Percentiles rank a stretch among this genome's conserved stretches.
Conservation (phyloP, 805 yeast species). For the Metschnikowia gruessii region DNA sequence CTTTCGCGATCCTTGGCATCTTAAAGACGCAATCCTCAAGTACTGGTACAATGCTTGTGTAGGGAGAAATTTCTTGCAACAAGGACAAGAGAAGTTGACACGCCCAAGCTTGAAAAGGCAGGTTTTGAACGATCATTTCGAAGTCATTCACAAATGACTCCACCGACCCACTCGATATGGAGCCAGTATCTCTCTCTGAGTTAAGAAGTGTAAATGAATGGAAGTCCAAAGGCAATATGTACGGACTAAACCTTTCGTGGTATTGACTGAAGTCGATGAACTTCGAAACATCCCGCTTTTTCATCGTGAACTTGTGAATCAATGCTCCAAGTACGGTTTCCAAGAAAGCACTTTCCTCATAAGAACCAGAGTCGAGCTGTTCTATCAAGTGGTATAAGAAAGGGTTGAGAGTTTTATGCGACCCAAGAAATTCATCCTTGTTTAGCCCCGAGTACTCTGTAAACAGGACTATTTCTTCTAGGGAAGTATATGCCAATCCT, state of each 20-base stretch:
- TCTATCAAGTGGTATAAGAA: slow-evolving; percentile 19
- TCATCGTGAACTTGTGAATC: slow-evolving; percentile 25
- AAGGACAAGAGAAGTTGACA: slow-evolving; percentile 5
- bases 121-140: slow-evolving; percentile 11
- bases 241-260: slow-evolving; percentile 15
- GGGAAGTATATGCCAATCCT: slow-evolving; percentile 6
- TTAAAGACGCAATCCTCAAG: slow-evolving; percentile 28
- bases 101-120: slow-evolving; percentile 4
- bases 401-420: slow-evolving; percentile 6
- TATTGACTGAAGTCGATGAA: slow-evolving; percentile 23
- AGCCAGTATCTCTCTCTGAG: slow-evolving; percentile 19
- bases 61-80: slow-evolving; percentile 1
- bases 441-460: slow-evolving; percentile 3
- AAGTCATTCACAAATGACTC: slow-evolving; percentile 7
- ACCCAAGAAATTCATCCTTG: not conserved
- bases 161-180: not conserved
- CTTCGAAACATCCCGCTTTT: slow-evolving; percentile 18
- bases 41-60: not conserved
- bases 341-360: slow-evolving; percentile 18
- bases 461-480: not conserved
- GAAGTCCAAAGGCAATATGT: slow-evolving; percentile 32
- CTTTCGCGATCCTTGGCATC: slow-evolving; percentile 24
- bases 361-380: slow-evolving; percentile 11
- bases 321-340: slow-evolving; percentile 43
- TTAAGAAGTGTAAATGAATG: slow-evolving; percentile 31